A percentile compares a stretch with the other conserved stretches of the same genome.
phyloP scores from a whole-genome alignment of 1,139 yeast genomes.

The Blastobotrys serpentis region DNA sequence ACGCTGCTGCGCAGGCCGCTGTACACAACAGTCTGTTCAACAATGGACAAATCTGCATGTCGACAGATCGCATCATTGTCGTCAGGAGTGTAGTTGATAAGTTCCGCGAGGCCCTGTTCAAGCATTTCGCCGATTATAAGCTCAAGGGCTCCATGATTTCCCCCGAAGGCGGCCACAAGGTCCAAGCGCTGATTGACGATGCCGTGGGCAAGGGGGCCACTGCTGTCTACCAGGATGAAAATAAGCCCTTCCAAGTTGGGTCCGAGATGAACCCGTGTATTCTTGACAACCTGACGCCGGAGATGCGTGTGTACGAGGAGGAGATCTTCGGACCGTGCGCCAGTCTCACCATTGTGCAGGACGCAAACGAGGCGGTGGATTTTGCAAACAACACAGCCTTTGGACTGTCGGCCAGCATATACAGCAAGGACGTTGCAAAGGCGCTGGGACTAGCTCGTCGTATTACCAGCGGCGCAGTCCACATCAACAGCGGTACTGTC shows the following conservation, averaged over 20 bases:
- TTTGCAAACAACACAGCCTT: conserved; percentile 38
- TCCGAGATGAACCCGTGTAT: conserved; percentile 28
- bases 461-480: conserved; percentile 51
- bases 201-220: conserved; percentile 48
- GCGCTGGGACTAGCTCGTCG: conserved; percentile 43
- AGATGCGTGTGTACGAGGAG: conserved; percentile 39
- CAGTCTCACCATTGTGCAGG: conserved; percentile 38
- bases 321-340: conserved; percentile 55
- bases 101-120: conserved; percentile 40
- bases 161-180: conserved; percentile 20
- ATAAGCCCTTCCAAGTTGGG: conserved; percentile 32
- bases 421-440: conserved; percentile 42
- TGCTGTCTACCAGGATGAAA: conserved; percentile 28
- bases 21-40: conserved; percentile 79
- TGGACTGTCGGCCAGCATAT: conserved; percentile 49
- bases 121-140: conserved; percentile 33
- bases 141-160: not conserved
- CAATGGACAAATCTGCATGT: conserved; percentile 84
- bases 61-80: conserved; percentile 72
- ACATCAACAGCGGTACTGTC: conserved; percentile 49
- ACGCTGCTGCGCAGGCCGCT: conserved; percentile 55
- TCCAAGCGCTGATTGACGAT: conserved; percentile 40
- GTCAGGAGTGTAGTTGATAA: conserved; percentile 61
- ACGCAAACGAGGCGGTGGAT: conserved; percentile 34
- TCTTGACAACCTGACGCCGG: conserved; percentile 40